Percentiles rank a stretch among this genome's conserved stretches.
phyloP scores from a whole-genome alignment of 2,329 filamentous ascomycete species.

The Acephala macrosclerotiorum region DNA sequence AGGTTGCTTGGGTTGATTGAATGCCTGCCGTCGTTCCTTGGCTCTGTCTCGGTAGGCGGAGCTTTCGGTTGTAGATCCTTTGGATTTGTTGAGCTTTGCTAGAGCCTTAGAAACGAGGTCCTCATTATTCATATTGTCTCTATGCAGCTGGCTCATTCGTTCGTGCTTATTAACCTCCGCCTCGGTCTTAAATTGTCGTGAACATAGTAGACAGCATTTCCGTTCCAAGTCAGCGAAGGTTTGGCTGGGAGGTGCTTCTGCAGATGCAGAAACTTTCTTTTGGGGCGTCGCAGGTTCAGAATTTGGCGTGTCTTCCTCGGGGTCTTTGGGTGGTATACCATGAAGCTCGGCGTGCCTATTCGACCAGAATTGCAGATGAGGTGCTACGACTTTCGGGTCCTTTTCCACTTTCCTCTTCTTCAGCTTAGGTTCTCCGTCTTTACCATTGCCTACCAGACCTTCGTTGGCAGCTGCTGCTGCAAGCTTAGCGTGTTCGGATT shows the following conservation, averaged over 20 bases:
- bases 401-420: slow-evolving; percentile 66
- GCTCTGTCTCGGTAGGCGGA: slow-evolving; percentile 63
- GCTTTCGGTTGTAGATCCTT: slow-evolving; percentile 29
- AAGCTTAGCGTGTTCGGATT: slow-evolving; percentile 45
- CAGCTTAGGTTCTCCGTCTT: slow-evolving; percentile 46
- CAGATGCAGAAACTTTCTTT: slow-evolving; percentile 31
- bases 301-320: slow-evolving; percentile 41
- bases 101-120: slow-evolving; percentile 50
- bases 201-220: slow-evolving; percentile 68
- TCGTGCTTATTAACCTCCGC: slow-evolving; percentile 66
- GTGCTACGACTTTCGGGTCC: slow-evolving; percentile 59
- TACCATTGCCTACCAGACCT: slow-evolving; percentile 45
- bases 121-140: slow-evolving; percentile 59
- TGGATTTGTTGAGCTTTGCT: slow-evolving; percentile 46
- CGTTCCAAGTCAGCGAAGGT: slow-evolving; percentile 67
- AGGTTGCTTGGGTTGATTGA: slow-evolving; percentile 66
- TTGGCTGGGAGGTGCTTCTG: slow-evolving; percentile 50
- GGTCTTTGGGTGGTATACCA: slow-evolving; percentile 53
- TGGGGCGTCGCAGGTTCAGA: slow-evolving; percentile 20
- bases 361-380: slow-evolving; percentile 75
- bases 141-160: slow-evolving; percentile 62
- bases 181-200: slow-evolving; percentile 61
- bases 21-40: slow-evolving; percentile 68
- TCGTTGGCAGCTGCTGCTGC: slow-evolving; percentile 47
- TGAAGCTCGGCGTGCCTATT: slow-evolving; percentile 74